These are phyloP conservation scores for Yarrowia keelungensis DNA, from an alignment of 805 yeast genomes.

Conservation along the genomic window DNA sequence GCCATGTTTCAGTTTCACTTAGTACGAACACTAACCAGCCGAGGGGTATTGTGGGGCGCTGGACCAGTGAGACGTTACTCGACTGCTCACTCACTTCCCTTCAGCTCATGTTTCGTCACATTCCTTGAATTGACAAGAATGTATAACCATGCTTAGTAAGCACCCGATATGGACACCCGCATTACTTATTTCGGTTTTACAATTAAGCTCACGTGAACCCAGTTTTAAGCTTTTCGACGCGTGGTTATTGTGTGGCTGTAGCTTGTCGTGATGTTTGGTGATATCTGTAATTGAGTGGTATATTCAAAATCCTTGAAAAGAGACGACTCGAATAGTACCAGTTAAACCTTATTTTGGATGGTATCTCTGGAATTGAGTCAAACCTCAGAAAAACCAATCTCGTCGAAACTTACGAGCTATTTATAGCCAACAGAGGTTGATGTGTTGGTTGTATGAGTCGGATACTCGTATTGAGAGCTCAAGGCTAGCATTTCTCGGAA, in stretches of 20 bases:
- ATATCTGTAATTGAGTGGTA: background rate
- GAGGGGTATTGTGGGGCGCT: too few relatives aligned
- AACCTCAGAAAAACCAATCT: background rate
- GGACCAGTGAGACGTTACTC: too few relatives aligned
- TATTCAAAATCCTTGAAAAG: background rate
- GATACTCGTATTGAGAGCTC: too few relatives aligned
- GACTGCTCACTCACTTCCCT: too few relatives aligned
- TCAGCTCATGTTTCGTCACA: too few relatives aligned
- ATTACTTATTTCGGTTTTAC: conserved; percentile 6
- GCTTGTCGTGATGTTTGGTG: background rate
- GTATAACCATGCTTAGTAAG: background rate
- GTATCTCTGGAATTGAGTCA: background rate
- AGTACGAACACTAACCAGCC: conserved; percentile 5
- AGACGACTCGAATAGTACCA: background rate
- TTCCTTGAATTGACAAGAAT: too few relatives aligned
- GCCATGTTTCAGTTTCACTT: conserved; percentile 15
- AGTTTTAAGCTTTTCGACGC: conserved; percentile 4
- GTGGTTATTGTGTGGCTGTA: conserved; percentile 8
- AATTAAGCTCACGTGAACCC: background rate
- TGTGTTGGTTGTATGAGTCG: too few relatives aligned
- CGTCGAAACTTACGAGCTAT: conserved; percentile 4
- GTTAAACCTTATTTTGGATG: background rate
- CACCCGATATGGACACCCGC: background rate
- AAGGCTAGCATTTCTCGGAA: too few relatives aligned
- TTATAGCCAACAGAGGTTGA: background rate